Conservation (phyloP, 176 grass and related monocot species). For the Carex littledalei region DNA sequence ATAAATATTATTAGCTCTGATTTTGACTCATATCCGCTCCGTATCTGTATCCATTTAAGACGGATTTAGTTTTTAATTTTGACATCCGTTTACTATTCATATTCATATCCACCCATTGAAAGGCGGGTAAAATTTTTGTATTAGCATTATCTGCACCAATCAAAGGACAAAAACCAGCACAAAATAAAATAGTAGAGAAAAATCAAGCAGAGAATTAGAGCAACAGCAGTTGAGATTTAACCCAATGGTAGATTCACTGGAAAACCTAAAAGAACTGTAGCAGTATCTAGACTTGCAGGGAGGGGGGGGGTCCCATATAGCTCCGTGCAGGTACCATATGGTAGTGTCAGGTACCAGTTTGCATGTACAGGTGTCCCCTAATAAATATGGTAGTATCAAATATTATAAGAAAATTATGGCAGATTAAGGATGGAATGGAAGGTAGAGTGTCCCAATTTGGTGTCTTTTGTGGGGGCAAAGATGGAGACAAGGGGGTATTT, state of each 20-base stretch:
- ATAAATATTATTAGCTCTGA: no score
- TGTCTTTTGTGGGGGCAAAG: not conserved
- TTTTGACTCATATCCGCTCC: no score
- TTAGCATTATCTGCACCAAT: no score
- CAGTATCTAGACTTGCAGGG: not conserved
- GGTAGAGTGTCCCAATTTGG: not conserved
- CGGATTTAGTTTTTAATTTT: no score
- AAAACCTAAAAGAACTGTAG: not conserved
- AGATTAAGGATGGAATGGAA: conserved; percentile 6
- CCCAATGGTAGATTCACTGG: not conserved
- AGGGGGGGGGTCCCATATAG: not conserved
- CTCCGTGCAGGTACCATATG: not conserved
- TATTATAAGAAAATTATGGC: not conserved
- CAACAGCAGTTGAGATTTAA: not conserved
- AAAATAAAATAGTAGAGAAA: not conserved
- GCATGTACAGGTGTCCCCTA: not conserved
- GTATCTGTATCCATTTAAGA: no score
- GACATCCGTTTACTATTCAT: no score
- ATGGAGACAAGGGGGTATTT: not conserved
- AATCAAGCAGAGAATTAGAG: not conserved
- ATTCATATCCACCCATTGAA: no score
- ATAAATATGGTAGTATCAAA: not conserved
- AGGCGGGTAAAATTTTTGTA: no score
- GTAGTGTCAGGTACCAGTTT: not conserved
- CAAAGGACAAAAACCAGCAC: not conserved